Percentiles rank a stretch among this genome's conserved stretches.
These are phyloP conservation scores for Scheffersomyces illinoinensis DNA, from an alignment of 1,139 yeast species.

Conservation along the genomic window DNA sequence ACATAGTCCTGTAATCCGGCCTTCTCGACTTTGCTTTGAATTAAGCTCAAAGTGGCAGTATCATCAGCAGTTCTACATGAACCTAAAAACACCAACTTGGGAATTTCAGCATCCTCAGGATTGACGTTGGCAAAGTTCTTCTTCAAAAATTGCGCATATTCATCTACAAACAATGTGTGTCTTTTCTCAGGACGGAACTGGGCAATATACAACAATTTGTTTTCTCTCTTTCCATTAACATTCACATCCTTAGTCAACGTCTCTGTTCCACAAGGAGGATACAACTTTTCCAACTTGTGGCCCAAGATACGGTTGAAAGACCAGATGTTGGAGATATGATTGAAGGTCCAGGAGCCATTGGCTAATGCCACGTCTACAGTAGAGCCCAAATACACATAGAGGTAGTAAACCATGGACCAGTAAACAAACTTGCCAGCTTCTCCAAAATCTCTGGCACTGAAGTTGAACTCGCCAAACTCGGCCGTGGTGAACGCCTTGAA, in stretches of 20 bases:
- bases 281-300: constrained; percentile 50
- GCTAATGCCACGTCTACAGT: constrained; percentile 67
- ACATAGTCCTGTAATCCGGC: constrained; percentile 52
- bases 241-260: constrained; percentile 23
- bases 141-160: constrained; percentile 56
- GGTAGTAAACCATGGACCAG: constrained; percentile 64
- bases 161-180: constrained; percentile 65
- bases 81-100: constrained; percentile 74
- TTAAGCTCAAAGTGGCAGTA: constrained; percentile 52
- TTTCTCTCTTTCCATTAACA: constrained; percentile 36
- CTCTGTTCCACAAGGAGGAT: constrained; percentile 87
- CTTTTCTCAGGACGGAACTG: constrained; percentile 97
- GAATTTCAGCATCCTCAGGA: constrained; percentile 24
- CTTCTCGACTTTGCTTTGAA: constrained; percentile 48
- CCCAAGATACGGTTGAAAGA: constrained; percentile 25
- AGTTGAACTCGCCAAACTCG: neutral
- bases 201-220: constrained; percentile 73
- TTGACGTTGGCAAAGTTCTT: constrained; percentile 6
- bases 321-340: constrained; percentile 73
- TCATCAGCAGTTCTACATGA: constrained; percentile 77
- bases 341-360: constrained; percentile 90
- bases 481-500: constrained; percentile 23
- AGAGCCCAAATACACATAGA: constrained; percentile 69
- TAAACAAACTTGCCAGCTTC: constrained; percentile 56
- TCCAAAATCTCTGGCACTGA: constrained; percentile 17